Evolutionary conservation across 2,329 filamentous ascomycete species (phyloP).

Genomic region (Calonectria hongkongensis): DNA sequence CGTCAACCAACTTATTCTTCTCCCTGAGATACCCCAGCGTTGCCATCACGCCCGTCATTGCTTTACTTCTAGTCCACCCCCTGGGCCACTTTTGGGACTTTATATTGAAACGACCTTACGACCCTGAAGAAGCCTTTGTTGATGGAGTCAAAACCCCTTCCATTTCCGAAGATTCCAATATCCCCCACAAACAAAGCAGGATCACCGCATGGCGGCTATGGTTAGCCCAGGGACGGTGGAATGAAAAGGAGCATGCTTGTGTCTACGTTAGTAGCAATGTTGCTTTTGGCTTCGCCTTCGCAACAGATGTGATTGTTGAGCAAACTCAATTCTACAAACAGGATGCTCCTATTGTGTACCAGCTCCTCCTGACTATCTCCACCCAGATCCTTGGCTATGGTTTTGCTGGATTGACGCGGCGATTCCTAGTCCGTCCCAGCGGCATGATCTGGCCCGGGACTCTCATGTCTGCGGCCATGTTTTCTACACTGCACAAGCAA

Average conservation of each 20-base stretch:
- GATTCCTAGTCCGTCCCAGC: conserved; percentile 88
- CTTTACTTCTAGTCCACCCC: conserved; percentile 88
- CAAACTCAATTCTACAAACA: conserved; percentile 94
- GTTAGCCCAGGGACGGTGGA: conserved; percentile 88
- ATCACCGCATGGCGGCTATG: conserved; percentile 77
- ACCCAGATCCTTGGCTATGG: conserved; percentile 92
- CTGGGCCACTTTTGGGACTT: conserved; percentile 88
- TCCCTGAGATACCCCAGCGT: conserved; percentile 93
- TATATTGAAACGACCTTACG: conserved; percentile 77
- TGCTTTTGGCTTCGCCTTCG: conserved; percentile 92
- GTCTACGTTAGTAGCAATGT: conserved; percentile 94
- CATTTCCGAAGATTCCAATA: conserved; percentile 45
- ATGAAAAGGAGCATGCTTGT: conserved; percentile 91
- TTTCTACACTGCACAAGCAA: conserved; percentile 88
- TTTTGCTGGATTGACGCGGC: conserved; percentile 87
- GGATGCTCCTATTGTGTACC: conserved; percentile 84
- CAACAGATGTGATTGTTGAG: conserved; percentile 92
- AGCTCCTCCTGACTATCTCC: conserved; percentile 88
- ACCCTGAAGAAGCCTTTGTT: conserved; percentile 68
- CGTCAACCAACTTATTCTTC: conserved; percentile 91
- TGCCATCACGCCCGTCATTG: conserved; percentile 91
- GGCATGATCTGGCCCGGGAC: conserved; percentile 96
- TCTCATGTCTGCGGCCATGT: conserved; percentile 92
- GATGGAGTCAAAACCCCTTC: conserved; percentile 66
- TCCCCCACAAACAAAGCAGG: conserved; percentile 51